Percentiles rank a stretch among this genome's conserved stretches.
phyloP scores from a whole-genome alignment of 129 eudicot genomes.

The Ambrosia artemisiifolia region DNA sequence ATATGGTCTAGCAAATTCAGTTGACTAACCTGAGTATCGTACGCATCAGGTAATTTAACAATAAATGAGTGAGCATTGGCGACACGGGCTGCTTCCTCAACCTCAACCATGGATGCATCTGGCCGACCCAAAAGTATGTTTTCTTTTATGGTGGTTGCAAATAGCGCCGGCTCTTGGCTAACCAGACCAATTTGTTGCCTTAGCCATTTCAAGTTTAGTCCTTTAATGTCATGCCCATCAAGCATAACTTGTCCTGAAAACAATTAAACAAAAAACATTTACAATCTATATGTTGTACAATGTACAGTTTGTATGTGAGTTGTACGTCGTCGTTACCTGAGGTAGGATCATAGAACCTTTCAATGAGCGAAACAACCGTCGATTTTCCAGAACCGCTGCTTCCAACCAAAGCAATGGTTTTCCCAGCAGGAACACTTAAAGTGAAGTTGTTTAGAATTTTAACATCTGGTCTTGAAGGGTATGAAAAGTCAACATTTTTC shows the following conservation, averaged over 20 bases:
- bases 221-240: constrained; percentile 88
- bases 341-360: constrained; percentile 93
- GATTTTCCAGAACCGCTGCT: constrained; percentile 98
- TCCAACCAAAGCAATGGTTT: constrained; percentile 96
- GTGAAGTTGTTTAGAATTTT: constrained; percentile 61
- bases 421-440: constrained; percentile 78
- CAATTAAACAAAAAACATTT: neutral
- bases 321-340: constrained; percentile 54
- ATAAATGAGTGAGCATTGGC: constrained; percentile 97
- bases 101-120: constrained; percentile 68
- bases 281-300: neutral
- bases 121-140: constrained; percentile 95
- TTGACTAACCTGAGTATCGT: constrained; percentile 78
- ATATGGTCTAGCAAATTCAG: neutral
- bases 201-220: constrained; percentile 81
- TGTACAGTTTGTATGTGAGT: neutral
- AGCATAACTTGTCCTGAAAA: constrained; percentile 71
- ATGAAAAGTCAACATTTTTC: constrained; percentile 64
- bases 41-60: constrained; percentile 82
- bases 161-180: constrained; percentile 96
- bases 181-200: constrained; percentile 96
- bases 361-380: constrained; percentile 89
- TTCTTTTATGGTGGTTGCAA: constrained; percentile 94
- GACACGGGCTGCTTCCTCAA: constrained; percentile 93
- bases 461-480: constrained; percentile 94